These are phyloP conservation scores for Geotrichum histeridarum DNA, from an alignment of 1,139 yeast species.

Conservation along the genomic window DNA sequence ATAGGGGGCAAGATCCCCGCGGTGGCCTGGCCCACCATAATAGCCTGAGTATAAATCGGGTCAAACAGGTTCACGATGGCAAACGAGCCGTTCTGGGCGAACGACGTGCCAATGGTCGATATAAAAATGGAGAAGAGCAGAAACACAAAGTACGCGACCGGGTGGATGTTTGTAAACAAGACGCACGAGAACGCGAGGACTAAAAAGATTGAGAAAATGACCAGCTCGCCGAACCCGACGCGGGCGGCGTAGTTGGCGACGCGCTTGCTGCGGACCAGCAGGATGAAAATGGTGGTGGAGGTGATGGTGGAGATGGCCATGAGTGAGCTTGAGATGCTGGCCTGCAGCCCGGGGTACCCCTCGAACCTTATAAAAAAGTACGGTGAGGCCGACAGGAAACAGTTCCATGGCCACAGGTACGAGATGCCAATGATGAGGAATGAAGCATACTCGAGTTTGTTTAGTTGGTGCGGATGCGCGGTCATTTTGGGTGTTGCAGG, in stretches of 20 bases:
- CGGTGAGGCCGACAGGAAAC: slow-evolving; percentile 79
- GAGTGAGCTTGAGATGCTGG: slow-evolving; percentile 72
- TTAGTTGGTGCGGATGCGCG: not conserved
- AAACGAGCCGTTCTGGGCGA: slow-evolving; percentile 87
- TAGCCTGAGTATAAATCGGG: slow-evolving; percentile 74
- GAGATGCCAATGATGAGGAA: slow-evolving; percentile 22
- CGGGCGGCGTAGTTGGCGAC: slow-evolving; percentile 56
- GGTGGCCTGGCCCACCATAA: slow-evolving; percentile 90
- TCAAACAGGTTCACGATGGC: slow-evolving; percentile 81
- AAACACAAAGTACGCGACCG: slow-evolving; percentile 40
- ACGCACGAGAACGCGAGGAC: slow-evolving; percentile 39
- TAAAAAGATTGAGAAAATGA: slow-evolving; percentile 54
- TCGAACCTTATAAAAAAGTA: slow-evolving; percentile 51
- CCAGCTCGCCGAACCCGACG: slow-evolving; percentile 52
- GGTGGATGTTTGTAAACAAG: slow-evolving; percentile 34
- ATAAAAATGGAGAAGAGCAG: slow-evolving; percentile 42
- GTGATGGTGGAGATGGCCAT: slow-evolving; percentile 82
- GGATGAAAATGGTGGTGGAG: slow-evolving; percentile 55
- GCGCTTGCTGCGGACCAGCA: slow-evolving; percentile 61
- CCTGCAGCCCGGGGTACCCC: slow-evolving; percentile 49
- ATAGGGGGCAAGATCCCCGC: slow-evolving; percentile 88
- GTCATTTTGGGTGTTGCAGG: not conserved
- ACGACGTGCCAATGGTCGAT: slow-evolving; percentile 49
- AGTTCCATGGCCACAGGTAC: slow-evolving; percentile 92
- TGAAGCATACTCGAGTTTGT: slow-evolving; percentile 5